phyloP scores from a whole-genome alignment of 768 basidiomycete genomes.

The Mrakia frigida region DNA sequence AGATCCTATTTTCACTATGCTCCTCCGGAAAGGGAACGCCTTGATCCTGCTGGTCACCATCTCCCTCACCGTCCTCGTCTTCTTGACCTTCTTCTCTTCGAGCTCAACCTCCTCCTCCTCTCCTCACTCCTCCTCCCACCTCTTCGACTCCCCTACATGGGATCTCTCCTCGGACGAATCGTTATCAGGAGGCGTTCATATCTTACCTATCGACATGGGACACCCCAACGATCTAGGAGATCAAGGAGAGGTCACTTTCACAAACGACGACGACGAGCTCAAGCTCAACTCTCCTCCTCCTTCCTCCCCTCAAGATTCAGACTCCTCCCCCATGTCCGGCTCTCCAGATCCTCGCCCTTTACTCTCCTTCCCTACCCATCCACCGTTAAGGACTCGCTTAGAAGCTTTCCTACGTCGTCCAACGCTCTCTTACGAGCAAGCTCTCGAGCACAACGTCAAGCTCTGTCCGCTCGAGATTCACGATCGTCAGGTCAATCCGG shows the following conservation, averaged over 20 bases:
- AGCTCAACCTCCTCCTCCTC: neutral
- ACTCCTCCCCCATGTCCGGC: neutral
- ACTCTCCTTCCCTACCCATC: neutral
- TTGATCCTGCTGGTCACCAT: neutral
- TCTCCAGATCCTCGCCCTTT: neutral
- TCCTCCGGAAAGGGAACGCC: slow-evolving; percentile 14
- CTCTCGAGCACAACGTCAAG: slow-evolving; percentile 35
- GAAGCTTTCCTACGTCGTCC: slow-evolving; percentile 40
- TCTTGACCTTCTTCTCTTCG: neutral
- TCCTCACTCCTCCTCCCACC: neutral
- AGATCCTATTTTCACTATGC: neutral
- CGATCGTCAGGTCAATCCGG: slow-evolving; percentile 45
- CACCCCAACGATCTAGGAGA: slow-evolving; percentile 1
- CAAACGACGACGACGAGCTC: neutral
- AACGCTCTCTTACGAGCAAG: slow-evolving; percentile 36
- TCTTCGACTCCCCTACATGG: neutral
- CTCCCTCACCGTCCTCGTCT: neutral
- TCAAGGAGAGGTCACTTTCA: neutral
- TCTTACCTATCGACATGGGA: slow-evolving; percentile 24
- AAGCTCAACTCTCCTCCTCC: neutral
- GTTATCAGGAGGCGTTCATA: neutral
- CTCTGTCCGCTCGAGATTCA: slow-evolving; percentile 41
- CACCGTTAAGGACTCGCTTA: neutral
- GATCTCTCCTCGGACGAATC: neutral
- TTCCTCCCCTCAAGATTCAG: neutral